Evolutionary conservation across 345 rosid species (phyloP), one percentile per base, ranked within the genome.

Genomic region (Clausena lansium): DNA sequence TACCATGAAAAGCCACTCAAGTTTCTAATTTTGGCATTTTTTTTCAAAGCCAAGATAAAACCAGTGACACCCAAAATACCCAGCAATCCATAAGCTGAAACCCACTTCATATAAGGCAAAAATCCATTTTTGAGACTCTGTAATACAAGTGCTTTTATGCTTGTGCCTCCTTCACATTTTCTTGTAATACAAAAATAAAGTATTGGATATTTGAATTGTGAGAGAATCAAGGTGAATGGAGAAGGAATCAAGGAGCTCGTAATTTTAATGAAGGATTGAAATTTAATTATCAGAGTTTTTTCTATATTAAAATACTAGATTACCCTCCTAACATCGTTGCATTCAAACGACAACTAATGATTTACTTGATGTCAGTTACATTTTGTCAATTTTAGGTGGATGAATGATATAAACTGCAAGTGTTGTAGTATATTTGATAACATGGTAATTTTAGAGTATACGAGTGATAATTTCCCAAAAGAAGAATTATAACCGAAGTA

Each of bases 21-120:
- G 11, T 38, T 8, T 38, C 84, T 78, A 35, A 85, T 60, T 75
- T 84, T 84, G 24, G 76, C 82, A 73, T 88, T 86, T 76, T 82
- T 91, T 11, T 83, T 70, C n/a, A 86, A 58, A 70, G 88, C 94
- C 28, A 84, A 80, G 7, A 79, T 52, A 76, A 91, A 76, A 67
- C 90, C 92, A 73, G 92, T 89, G 7, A 76, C 84, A 50, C 92
- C 92, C 62, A 88, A 57, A 62, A 89, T 63, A 55, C 86, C 84
- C 17, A 84, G 92, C 41, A 87, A 62, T 77, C 83, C 88, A 47
- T 86, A 75, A 76, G 88, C 73, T 28, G 88, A 82, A 70, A 78
- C 70, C 88, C 89, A 86, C 0, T 80, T 81, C 27, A 76, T 22
- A 35, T 70, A 69, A 9, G 10, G 58, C 64, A 82, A 67, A 72